Evolutionary conservation across 257 asterid species (phyloP).

Genomic region (Nyctanthes arbortristis): DNA sequence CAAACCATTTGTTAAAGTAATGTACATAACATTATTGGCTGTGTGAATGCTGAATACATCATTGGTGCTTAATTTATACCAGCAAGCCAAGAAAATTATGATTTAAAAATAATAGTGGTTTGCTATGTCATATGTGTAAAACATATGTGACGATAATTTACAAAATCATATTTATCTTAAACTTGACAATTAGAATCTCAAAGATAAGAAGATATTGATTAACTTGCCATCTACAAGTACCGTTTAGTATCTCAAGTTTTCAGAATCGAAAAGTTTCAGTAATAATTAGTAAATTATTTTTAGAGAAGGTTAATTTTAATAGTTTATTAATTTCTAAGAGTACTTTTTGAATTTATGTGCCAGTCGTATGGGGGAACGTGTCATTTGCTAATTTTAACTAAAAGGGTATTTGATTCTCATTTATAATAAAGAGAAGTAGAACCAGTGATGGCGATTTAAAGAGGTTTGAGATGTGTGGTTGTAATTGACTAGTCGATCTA

Average conservation of each 20-base stretch:
- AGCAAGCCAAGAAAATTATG: too few species aligned
- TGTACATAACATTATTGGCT: background rate
- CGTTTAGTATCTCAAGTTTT: background rate
- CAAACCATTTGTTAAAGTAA: too few species aligned
- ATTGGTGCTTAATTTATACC: background rate
- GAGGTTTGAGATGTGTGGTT: too few species aligned
- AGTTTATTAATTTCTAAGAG: too few species aligned
- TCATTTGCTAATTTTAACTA: background rate
- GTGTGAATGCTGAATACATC: background rate
- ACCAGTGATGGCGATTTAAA: too few species aligned
- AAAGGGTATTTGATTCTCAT: too few species aligned
- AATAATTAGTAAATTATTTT: background rate
- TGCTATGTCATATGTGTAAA: background rate
- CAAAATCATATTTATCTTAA: background rate
- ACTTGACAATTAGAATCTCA: background rate
- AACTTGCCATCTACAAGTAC: background rate
- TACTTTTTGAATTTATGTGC: background rate
- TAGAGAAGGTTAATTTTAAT: background rate
- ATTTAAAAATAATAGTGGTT: background rate
- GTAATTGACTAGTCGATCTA: too few species aligned
- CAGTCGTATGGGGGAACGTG: background rate
- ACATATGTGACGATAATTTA: background rate
- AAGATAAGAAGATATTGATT: background rate
- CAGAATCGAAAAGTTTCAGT: background rate
- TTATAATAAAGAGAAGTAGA: too few species aligned